A percentile compares a stretch with the other conserved stretches of the same genome.
Evolutionary conservation across 2,329 filamentous ascomycete genomes (phyloP).

Genomic region (Cladosporium sp.): DNA sequence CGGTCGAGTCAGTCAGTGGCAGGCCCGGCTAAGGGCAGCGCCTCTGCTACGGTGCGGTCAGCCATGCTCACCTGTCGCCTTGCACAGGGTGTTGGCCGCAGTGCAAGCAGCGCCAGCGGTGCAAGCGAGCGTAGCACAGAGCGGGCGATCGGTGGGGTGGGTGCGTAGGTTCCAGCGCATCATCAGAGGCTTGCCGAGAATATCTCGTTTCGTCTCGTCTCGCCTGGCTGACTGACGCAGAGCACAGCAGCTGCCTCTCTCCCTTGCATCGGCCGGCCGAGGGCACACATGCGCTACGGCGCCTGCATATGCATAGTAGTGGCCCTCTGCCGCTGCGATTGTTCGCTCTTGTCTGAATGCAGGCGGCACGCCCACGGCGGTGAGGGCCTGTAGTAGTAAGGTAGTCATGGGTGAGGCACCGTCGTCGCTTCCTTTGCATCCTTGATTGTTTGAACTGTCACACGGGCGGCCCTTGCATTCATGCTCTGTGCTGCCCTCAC

Average conservation of each 20-base stretch:
- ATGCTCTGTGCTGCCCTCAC: too few relatives aligned
- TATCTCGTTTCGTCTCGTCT: too few relatives aligned
- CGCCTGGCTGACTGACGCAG: neutral
- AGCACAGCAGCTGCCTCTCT: neutral
- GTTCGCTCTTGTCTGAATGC: too few relatives aligned
- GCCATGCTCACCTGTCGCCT: too few relatives aligned
- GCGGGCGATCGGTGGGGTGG: slow-evolving; percentile 3
- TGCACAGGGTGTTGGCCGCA: too few relatives aligned
- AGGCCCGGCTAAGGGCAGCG: neutral
- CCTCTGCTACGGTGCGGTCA: neutral
- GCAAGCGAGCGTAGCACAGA: slow-evolving; percentile 4
- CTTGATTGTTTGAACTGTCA: too few relatives aligned
- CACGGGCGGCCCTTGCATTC: too few relatives aligned
- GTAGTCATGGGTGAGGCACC: too few relatives aligned
- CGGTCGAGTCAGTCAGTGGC: neutral
- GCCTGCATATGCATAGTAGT: neutral
- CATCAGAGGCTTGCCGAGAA: neutral
- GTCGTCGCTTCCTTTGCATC: too few relatives aligned
- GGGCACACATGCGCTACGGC: neutral
- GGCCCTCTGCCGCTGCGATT: too few relatives aligned
- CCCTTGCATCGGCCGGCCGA: slow-evolving; percentile 1
- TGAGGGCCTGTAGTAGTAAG: too few relatives aligned
- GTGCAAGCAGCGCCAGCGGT: neutral
- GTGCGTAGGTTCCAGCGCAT: slow-evolving; percentile 1
- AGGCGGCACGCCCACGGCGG: too few relatives aligned